These are phyloP conservation scores for Mycena latifolia DNA, from an alignment of 768 basidiomycete species.

Conservation along the genomic window DNA sequence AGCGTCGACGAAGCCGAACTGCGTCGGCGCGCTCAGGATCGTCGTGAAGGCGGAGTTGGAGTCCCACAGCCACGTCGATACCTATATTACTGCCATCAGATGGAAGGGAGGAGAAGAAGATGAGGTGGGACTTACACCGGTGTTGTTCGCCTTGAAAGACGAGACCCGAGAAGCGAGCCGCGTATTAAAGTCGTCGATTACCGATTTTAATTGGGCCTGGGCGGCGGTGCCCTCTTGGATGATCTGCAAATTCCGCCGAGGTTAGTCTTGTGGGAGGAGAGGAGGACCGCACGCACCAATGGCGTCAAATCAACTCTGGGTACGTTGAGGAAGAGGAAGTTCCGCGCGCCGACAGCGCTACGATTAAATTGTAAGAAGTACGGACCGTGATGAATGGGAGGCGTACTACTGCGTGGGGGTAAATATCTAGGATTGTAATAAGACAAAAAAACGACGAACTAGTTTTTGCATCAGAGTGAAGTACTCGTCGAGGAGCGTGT, in stretches of 20 bases:
- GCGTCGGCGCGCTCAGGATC: constrained; percentile 59
- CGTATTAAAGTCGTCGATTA: constrained; percentile 66
- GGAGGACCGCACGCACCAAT: constrained; percentile 43
- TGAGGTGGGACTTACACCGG: constrained; percentile 53
- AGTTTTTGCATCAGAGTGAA: constrained; percentile 64
- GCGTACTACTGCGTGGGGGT: constrained; percentile 48
- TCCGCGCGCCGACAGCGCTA: constrained; percentile 67
- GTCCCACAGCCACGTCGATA: constrained; percentile 64
- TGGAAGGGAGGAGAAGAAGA: not conserved
- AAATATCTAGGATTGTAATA: no score
- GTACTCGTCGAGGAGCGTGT: constrained; percentile 60
- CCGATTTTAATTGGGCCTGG: constrained; percentile 55
- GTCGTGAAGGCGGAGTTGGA: constrained; percentile 62
- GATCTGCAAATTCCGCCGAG: constrained; percentile 51
- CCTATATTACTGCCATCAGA: constrained; percentile 43
- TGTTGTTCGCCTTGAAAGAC: constrained; percentile 56
- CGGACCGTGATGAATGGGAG: not conserved
- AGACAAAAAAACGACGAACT: constrained; percentile 43
- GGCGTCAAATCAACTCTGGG: constrained; percentile 57
- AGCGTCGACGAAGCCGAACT: constrained; percentile 67
- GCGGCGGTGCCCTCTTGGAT: constrained; percentile 54
- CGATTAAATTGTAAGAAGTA: not conserved
- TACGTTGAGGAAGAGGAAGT: constrained; percentile 63
- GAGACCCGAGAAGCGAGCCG: constrained; percentile 56
- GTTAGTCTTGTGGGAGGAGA: not conserved